A percentile compares a stretch with the other conserved stretches of the same genome.
Conservation (phyloP, 768 basidiomycete genomes). For the Boletus subcaerulescens region DNA sequence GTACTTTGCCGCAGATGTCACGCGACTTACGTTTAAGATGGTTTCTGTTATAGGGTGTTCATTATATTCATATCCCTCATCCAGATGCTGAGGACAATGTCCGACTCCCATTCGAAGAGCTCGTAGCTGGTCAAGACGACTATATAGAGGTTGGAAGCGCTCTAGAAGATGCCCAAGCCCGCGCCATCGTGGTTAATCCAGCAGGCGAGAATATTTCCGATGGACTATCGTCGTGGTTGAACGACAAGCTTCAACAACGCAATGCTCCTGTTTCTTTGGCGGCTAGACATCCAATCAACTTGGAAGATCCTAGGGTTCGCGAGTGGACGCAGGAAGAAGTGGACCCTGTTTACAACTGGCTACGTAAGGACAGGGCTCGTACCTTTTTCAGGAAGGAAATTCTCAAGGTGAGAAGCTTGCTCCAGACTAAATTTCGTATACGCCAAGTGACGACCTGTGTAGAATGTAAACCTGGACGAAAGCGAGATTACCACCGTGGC, state of each 20-base stretch:
- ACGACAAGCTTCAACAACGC: constrained; percentile 24
- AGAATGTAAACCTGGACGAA: constrained; percentile 22
- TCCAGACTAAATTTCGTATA: neutral
- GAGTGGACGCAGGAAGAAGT: constrained; percentile 40
- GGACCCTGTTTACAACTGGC: constrained; percentile 34
- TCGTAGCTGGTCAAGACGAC: constrained; percentile 21
- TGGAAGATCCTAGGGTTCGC: constrained; percentile 39
- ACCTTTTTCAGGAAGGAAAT: constrained; percentile 23
- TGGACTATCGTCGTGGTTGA: constrained; percentile 31
- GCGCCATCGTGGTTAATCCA: constrained; percentile 18
- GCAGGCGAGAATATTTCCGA: constrained; percentile 31
- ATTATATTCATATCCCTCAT: constrained; percentile 29
- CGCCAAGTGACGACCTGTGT: neutral
- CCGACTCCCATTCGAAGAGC: constrained; percentile 23
- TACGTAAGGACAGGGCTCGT: constrained; percentile 32
- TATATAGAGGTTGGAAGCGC: constrained; percentile 15
- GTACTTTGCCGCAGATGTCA: neutral
- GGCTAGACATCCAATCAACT: constrained; percentile 19
- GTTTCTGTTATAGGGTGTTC: constrained; percentile 16
- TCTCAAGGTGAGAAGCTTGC: constrained; percentile 21
- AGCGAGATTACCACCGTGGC: constrained; percentile 8
- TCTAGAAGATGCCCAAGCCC: constrained; percentile 17
- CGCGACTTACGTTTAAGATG: neutral
- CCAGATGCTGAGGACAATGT: constrained; percentile 12
- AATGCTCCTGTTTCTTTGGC: constrained; percentile 22